A percentile compares a stretch with the other conserved stretches of the same genome.
Evolutionary conservation across 345 rosid genomes (phyloP).

Genomic region (Lumnitzera littorea): DNA sequence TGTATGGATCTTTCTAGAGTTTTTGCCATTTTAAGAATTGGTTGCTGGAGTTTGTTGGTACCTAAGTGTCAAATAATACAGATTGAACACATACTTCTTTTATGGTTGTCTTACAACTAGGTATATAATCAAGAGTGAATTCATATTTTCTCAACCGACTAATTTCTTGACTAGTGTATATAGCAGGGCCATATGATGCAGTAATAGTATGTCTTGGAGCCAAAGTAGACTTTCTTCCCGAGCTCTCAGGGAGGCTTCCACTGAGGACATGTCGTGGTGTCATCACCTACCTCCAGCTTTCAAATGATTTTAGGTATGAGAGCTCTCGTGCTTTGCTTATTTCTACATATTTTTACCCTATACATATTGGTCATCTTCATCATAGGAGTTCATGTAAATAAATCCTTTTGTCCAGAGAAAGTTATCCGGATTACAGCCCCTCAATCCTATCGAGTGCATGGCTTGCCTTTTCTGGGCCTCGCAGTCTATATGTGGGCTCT

Average conservation of each 20-base stretch:
- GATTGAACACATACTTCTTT: no score
- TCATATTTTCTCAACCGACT: no score
- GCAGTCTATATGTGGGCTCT: conserved; percentile 57
- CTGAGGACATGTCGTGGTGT: conserved; percentile 89
- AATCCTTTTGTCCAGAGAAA: conserved; percentile 36
- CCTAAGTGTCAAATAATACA: no score
- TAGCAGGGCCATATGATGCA: conserved; percentile 61
- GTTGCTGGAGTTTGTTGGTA: no score
- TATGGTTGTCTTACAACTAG: no score
- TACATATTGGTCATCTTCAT: background rate
- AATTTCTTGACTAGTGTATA: conserved; percentile 5
- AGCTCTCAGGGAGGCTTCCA: conserved; percentile 78
- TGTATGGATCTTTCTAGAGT: no score
- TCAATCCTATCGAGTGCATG: conserved; percentile 82
- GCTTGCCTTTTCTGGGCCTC: conserved; percentile 72
- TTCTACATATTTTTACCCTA: background rate
- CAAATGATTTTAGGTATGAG: conserved; percentile 35
- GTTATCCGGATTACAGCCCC: conserved; percentile 57
- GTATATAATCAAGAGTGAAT: no score
- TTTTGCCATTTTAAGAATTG: no score
- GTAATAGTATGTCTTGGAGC: conserved; percentile 82
- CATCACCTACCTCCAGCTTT: conserved; percentile 57
- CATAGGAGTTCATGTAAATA: background rate
- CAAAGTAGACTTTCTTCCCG: conserved; percentile 57
- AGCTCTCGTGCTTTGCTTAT: conserved; percentile 1